Evolutionary conservation across 192 early-diverging fungal genomes (phyloP).

Genomic region (Coemansia sp.): DNA sequence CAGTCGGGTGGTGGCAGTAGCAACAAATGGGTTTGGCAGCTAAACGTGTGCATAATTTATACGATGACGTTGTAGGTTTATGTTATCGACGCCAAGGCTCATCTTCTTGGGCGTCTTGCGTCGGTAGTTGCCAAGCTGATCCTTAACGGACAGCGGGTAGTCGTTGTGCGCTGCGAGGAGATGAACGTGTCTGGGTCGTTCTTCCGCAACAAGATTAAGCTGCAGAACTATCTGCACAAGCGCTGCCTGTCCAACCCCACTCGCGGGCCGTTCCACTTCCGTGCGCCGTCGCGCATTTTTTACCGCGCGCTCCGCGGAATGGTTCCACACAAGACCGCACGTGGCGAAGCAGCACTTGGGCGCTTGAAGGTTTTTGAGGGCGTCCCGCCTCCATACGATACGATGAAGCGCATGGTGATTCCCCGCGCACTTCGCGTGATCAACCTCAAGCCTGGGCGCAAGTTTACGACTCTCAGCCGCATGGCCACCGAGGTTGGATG

Average conservation of each 20-base stretch:
- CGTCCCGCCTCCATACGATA: slow-evolving; percentile 96
- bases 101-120: slow-evolving; percentile 96
- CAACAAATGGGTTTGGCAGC: not conserved
- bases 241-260: slow-evolving; percentile 94
- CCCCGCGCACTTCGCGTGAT: slow-evolving; percentile 96
- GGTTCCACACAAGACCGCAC: slow-evolving; percentile 99
- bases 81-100: slow-evolving; percentile 99
- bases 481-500: slow-evolving; percentile 96
- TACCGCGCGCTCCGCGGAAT: slow-evolving; percentile 97
- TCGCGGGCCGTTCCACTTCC: slow-evolving; percentile 98
- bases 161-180: slow-evolving; percentile 98
- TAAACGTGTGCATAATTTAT: not conserved
- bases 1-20: no score
- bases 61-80: slow-evolving; percentile 66
- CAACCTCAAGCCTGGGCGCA: slow-evolving; percentile 94
- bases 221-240: slow-evolving; percentile 96
- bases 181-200: slow-evolving; percentile 97
- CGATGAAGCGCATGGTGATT: slow-evolving; percentile 94
- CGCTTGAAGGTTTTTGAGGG: slow-evolving; percentile 99
- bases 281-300: slow-evolving; percentile 95
- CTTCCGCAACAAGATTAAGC: slow-evolving; percentile 99
- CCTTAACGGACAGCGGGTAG: slow-evolving; percentile 95
- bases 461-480: slow-evolving; percentile 93
- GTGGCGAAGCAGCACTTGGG: slow-evolving; percentile 94
- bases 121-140: slow-evolving; percentile 98